Conservation (phyloP, 1,284 basidiomycete species). For the Phylloboletellus chloephorus region DNA sequence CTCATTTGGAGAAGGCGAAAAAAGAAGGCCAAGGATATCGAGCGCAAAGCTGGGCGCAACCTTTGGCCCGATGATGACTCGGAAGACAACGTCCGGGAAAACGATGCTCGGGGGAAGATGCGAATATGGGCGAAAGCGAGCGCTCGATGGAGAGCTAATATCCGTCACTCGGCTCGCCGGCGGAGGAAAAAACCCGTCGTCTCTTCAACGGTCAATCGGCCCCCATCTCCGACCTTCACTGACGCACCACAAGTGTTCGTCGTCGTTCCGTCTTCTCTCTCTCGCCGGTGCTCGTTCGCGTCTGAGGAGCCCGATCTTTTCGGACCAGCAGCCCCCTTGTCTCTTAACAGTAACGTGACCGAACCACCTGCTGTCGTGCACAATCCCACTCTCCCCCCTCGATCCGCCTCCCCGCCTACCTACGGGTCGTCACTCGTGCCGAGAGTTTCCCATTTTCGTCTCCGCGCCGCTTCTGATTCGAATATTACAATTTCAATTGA, state of each 20-base stretch:
- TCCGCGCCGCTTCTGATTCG: conserved; percentile 4
- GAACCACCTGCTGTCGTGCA: background rate
- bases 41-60: conserved; percentile 19
- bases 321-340: background rate
- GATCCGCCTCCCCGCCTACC: conserved; percentile 24
- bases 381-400: conserved; percentile 3
- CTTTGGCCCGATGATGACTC: conserved; percentile 21
- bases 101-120: conserved; percentile 45
- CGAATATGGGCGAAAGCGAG: conserved; percentile 57
- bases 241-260: conserved; percentile 9
- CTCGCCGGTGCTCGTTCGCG: conserved; percentile 16
- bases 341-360: background rate
- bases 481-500: conserved; percentile 3
- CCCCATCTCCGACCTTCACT: conserved; percentile 17
- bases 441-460: background rate
- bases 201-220: conserved; percentile 20
- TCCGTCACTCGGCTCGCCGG: conserved; percentile 50
- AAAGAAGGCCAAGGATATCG: conserved; percentile 30
- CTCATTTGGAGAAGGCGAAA: conserved; percentile 53
- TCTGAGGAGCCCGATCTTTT: conserved; percentile 3
- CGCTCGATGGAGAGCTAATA: conserved; percentile 58
- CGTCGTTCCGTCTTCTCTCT: background rate
- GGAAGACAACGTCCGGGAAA: conserved; percentile 35
- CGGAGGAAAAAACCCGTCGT: conserved; percentile 41
- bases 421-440: conserved; percentile 22